A percentile compares a stretch with the other conserved stretches of the same genome.
These are phyloP conservation scores for Lantana camara DNA, from an alignment of 257 asterid genomes.

Conservation along the genomic window DNA sequence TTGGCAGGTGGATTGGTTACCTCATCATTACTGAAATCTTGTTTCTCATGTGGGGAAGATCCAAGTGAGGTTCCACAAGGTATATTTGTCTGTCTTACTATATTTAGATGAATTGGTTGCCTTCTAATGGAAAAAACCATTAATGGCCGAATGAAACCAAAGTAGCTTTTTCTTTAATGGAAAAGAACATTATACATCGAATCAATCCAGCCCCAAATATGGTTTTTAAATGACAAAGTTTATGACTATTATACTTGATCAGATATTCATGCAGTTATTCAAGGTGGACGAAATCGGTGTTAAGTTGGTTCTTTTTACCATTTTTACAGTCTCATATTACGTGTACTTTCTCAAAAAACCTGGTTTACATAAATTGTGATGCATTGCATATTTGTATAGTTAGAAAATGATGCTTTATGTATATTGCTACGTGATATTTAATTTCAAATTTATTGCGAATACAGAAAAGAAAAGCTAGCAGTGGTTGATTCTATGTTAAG, in stretches of 20 bases:
- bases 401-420: background rate
- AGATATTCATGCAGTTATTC: slow-evolving; percentile 9
- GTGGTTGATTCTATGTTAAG: no score
- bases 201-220: background rate
- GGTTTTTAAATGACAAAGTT: background rate
- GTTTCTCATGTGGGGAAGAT: slow-evolving; percentile 92
- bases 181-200: background rate
- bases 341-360: background rate
- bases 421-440: no score
- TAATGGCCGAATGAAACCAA: background rate
- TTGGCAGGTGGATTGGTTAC: slow-evolving; percentile 66
- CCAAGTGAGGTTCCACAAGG: slow-evolving; percentile 86
- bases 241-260: slow-evolving; percentile 7
- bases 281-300: background rate
- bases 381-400: no score
- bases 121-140: no score
- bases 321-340: background rate
- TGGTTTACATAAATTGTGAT: background rate
- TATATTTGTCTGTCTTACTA: slow-evolving; percentile 37
- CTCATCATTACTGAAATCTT: slow-evolving; percentile 60
- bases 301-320: background rate
- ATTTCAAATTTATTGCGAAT: no score
- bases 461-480: no score
- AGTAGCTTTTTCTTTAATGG: background rate
- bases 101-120: slow-evolving; percentile 12